Conservation (phyloP, 148 eudicot species). For the Suaeda aralocaspica region DNA sequence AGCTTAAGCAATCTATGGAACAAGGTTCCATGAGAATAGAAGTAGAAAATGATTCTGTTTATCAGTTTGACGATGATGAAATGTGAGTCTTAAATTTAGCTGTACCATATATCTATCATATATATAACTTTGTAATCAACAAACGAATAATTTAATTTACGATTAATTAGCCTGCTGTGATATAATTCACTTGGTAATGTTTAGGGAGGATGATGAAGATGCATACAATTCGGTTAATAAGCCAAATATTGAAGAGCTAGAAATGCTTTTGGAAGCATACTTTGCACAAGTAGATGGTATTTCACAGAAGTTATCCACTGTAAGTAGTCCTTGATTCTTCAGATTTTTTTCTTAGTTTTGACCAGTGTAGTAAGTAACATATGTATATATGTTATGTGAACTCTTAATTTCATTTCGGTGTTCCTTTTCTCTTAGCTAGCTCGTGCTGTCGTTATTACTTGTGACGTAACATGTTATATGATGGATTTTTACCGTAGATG, state of each 20-base stretch:
- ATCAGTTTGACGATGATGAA: slow-evolving; percentile 29
- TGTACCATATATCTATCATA: neutral
- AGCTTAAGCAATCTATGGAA: slow-evolving; percentile 33
- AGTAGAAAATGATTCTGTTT: slow-evolving; percentile 13
- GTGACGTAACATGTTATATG: neutral
- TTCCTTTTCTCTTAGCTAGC: neutral
- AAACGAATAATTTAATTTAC: too few species aligned
- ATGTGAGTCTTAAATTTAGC: slow-evolving; percentile 19
- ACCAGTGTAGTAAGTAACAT: too few species aligned
- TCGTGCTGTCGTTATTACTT: too few species aligned
- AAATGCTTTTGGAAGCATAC: slow-evolving; percentile 66
- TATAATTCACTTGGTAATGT: neutral
- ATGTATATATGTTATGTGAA: neutral
- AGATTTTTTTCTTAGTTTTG: too few species aligned
- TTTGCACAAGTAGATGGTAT: slow-evolving; percentile 62
- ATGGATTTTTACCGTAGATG: slow-evolving; percentile 29
- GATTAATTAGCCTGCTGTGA: too few species aligned
- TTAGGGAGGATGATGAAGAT: slow-evolving; percentile 29
- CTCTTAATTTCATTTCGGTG: neutral
- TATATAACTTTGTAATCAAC: too few species aligned
- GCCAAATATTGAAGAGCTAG: slow-evolving; percentile 52
- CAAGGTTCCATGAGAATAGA: slow-evolving; percentile 26
- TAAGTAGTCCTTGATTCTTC: too few species aligned
- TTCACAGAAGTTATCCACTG: slow-evolving; percentile 41
- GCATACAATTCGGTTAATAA: slow-evolving; percentile 24